phyloP scores from a whole-genome alignment of 2,329 filamentous ascomycete genomes.

The Neofusicoccum sp. region DNA sequence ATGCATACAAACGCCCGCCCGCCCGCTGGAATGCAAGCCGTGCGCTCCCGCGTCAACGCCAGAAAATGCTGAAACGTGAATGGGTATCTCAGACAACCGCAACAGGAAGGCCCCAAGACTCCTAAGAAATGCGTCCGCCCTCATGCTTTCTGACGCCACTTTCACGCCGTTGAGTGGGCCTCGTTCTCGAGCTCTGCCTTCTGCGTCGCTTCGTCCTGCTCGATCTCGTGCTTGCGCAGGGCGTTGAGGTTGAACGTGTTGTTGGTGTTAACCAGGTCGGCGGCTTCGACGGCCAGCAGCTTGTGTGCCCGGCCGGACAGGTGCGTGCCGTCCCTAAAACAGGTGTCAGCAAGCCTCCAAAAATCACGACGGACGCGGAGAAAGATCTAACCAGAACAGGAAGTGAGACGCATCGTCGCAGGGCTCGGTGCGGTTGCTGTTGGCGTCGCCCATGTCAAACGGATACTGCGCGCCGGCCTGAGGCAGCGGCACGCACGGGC shows the following conservation, averaged over 20 bases:
- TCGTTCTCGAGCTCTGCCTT: neutral
- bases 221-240: conserved; percentile 24
- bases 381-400: conserved; percentile 39
- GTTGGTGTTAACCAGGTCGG: conserved; percentile 35
- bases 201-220: neutral
- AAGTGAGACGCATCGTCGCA: conserved; percentile 36
- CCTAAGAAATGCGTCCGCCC: conserved; percentile 16
- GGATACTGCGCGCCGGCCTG: conserved; percentile 22
- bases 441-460: conserved; percentile 18
- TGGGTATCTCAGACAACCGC: conserved; percentile 22
- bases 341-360: conserved; percentile 15
- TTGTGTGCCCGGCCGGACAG: conserved; percentile 37
- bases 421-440: conserved; percentile 25
- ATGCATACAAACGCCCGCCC: conserved; percentile 22
- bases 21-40: conserved; percentile 18
- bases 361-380: neutral
- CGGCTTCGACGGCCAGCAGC: conserved; percentile 40
- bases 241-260: conserved; percentile 33
- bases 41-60: conserved; percentile 19
- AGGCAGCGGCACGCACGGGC: conserved; percentile 34
- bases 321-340: conserved; percentile 38
- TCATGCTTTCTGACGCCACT: conserved; percentile 1
- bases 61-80: conserved; percentile 22
- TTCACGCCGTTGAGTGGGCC: neutral
- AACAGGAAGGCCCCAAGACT: conserved; percentile 7